Percentiles rank a stretch among this genome's conserved stretches.
Evolutionary conservation across 495 filamentous ascomycete species (phyloP).

Genomic region (Xanthoparmelia taractica): DNA sequence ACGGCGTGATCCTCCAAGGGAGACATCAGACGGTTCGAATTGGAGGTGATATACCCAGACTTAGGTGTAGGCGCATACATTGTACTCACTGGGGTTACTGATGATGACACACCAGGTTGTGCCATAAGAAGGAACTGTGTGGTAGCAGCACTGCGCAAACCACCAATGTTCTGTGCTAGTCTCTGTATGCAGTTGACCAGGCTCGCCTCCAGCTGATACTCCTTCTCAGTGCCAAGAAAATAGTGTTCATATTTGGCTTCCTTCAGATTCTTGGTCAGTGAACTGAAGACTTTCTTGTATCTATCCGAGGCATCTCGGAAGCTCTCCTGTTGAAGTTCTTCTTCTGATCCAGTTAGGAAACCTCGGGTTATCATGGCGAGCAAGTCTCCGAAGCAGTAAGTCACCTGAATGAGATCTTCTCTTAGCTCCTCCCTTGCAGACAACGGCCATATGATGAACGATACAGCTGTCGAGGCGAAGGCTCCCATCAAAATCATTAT

Average conservation of each 20-base stretch:
- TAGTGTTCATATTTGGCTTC: slow-evolving; percentile 92
- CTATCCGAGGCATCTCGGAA: slow-evolving; percentile 59
- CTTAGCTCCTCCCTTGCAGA: slow-evolving; percentile 72
- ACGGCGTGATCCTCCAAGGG: slow-evolving; percentile 35
- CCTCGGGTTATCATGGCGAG: slow-evolving; percentile 72
- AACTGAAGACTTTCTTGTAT: slow-evolving; percentile 61
- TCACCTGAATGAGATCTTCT: slow-evolving; percentile 64
- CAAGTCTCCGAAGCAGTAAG: slow-evolving; percentile 71
- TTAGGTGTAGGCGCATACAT: slow-evolving; percentile 27
- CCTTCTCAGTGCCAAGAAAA: slow-evolving; percentile 68
- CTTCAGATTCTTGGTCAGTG: slow-evolving; percentile 69
- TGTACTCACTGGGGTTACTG: slow-evolving; percentile 31
- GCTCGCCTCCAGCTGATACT: slow-evolving; percentile 71
- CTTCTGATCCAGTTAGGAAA: slow-evolving; percentile 78
- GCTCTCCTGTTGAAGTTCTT: slow-evolving; percentile 55
- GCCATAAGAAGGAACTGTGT: slow-evolving; percentile 80
- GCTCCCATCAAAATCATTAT: slow-evolving; percentile 90
- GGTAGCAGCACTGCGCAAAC: slow-evolving; percentile 77
- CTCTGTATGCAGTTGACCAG: slow-evolving; percentile 80
- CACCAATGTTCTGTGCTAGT: slow-evolving; percentile 84
- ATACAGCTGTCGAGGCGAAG: slow-evolving; percentile 62
- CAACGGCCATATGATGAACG: slow-evolving; percentile 69
- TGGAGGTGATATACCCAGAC: slow-evolving; percentile 14
- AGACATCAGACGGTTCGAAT: slow-evolving; percentile 32
- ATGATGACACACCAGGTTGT: slow-evolving; percentile 39